These are phyloP conservation scores for Zygosaccharomyces rouxii DNA, from an alignment of 805 yeast species.

Conservation along the genomic window DNA sequence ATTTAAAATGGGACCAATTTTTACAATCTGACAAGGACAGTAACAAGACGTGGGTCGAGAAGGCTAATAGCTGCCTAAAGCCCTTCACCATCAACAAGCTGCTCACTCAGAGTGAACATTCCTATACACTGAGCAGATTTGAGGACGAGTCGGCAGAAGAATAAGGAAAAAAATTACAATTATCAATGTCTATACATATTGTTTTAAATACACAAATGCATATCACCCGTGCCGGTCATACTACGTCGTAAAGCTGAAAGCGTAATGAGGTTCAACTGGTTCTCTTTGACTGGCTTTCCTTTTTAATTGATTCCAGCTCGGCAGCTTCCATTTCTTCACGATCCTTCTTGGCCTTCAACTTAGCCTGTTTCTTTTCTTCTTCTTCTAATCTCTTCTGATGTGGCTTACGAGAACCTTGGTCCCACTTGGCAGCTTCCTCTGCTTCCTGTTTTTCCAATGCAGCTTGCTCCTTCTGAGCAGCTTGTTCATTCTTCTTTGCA, in stretches of 20 bases:
- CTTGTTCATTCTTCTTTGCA: slow-evolving; percentile 35
- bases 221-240: not conserved
- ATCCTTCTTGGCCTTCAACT: slow-evolving; percentile 28
- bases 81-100: slow-evolving; percentile 12
- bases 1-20: slow-evolving; percentile 22
- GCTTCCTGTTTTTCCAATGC: slow-evolving; percentile 27
- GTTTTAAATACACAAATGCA: not conserved
- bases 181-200: not conserved
- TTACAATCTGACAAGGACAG: slow-evolving; percentile 10
- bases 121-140: slow-evolving; percentile 2
- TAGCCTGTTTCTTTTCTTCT: slow-evolving; percentile 32
- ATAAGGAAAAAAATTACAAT: not conserved
- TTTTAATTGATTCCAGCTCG: slow-evolving; percentile 27
- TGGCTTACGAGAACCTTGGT: slow-evolving; percentile 28
- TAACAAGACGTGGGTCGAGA: slow-evolving; percentile 21
- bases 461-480: slow-evolving; percentile 23
- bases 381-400: slow-evolving; percentile 29
- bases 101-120: slow-evolving; percentile 13
- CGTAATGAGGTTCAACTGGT: not conserved
- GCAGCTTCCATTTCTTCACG: slow-evolving; percentile 33
- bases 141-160: not conserved
- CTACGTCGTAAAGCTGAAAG: not conserved
- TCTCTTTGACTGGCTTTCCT: slow-evolving; percentile 25
- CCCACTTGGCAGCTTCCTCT: slow-evolving; percentile 35
- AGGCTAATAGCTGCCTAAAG: slow-evolving; percentile 16